Evolutionary conservation across 331 rosid genomes (phyloP).

Genomic region (Ulmus americana): DNA sequence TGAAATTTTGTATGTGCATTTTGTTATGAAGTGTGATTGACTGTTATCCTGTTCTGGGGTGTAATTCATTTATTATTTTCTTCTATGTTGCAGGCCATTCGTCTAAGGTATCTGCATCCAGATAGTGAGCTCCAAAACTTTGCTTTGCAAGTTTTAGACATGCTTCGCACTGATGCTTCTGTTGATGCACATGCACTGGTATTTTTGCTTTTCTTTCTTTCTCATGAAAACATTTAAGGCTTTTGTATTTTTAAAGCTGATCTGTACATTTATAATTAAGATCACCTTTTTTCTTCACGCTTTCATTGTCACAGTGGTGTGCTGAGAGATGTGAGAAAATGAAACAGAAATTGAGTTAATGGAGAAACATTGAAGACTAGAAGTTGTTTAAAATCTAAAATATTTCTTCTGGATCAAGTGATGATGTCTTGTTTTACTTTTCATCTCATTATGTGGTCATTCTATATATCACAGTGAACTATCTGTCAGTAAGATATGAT

Average conservation of each 20-base stretch:
- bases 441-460: neutral
- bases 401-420: no score
- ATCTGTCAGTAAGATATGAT: neutral
- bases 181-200: slow-evolving; percentile 88
- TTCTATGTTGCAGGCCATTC: slow-evolving; percentile 63
- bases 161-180: slow-evolving; percentile 67
- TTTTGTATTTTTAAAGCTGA: slow-evolving; percentile 2
- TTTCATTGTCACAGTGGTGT: neutral
- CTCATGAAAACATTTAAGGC: slow-evolving; percentile 9
- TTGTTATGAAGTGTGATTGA: neutral
- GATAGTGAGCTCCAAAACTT: slow-evolving; percentile 81
- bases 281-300: slow-evolving; percentile 8
- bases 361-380: neutral
- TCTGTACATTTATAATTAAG: neutral
- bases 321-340: neutral
- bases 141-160: slow-evolving; percentile 74
- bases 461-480: neutral
- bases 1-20: slow-evolving; percentile 1
- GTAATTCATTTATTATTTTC: neutral
- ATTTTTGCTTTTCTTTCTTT: slow-evolving; percentile 3
- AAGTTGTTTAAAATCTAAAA: neutral
- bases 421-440: no score
- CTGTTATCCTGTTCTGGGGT: neutral
- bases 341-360: slow-evolving; percentile 1
- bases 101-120: slow-evolving; percentile 69